A percentile compares a stretch with the other conserved stretches of the same genome.
Evolutionary conservation across 345 rosid species (phyloP).

Genomic region (Eucalyptus fibrosa): DNA sequence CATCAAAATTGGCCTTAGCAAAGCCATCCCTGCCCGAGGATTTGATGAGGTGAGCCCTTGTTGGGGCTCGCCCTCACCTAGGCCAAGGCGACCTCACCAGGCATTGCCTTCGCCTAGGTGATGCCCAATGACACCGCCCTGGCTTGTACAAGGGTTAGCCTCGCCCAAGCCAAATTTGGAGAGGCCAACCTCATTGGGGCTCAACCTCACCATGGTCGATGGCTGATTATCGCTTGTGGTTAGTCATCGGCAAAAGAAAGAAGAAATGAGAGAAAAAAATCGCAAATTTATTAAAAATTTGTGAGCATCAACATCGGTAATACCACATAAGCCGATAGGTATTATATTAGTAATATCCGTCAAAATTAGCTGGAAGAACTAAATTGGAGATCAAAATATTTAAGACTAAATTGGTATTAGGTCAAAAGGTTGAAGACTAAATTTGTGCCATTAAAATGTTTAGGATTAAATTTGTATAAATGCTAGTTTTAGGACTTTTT

Average conservation of each 20-base stretch:
- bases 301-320: accelerated
- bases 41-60: too few relatives aligned
- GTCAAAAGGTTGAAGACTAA: accelerated
- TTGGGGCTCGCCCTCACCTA: accelerated
- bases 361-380: accelerated
- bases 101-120: accelerated
- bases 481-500: too few relatives aligned
- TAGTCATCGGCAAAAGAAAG: accelerated
- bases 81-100: accelerated
- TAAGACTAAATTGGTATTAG: too few relatives aligned
- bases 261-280: too few relatives aligned
- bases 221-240: accelerated
- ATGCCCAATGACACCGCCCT: accelerated
- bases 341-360: too few relatives aligned
- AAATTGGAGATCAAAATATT: accelerated
- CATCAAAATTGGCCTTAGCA: accelerated
- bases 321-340: accelerated
- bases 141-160: accelerated
- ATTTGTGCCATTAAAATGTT: too few relatives aligned
- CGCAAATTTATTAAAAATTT: too few relatives aligned
- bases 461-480: accelerated
- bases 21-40: accelerated
- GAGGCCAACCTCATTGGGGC: too few relatives aligned
- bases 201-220: accelerated
- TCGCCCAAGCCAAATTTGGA: too few relatives aligned